phyloP scores from a whole-genome alignment of 2,329 filamentous ascomycete species.

The Cladosporium sp. region DNA sequence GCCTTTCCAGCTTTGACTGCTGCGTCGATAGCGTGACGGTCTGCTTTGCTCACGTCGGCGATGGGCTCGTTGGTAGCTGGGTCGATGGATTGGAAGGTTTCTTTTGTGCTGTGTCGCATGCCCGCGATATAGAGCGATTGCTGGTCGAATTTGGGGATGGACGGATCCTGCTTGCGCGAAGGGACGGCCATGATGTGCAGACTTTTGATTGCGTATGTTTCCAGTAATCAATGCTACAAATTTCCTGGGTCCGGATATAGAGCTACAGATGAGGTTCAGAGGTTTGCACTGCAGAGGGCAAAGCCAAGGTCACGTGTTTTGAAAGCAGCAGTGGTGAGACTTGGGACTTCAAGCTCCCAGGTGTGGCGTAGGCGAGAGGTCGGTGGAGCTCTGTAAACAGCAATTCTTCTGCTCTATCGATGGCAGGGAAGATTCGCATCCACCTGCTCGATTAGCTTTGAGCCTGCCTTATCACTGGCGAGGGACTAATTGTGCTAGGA shows the following conservation, averaged over 20 bases:
- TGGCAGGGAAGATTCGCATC: background rate
- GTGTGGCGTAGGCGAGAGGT: background rate
- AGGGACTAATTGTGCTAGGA: background rate
- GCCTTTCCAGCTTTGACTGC: conserved; percentile 66
- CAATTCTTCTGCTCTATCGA: background rate
- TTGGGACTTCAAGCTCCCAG: background rate
- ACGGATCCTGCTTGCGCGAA: conserved; percentile 16
- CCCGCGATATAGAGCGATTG: conserved; percentile 68
- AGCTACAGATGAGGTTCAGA: background rate
- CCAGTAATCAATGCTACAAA: background rate
- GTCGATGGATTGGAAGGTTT: conserved; percentile 67
- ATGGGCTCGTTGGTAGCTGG: conserved; percentile 67
- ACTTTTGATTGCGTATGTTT: background rate
- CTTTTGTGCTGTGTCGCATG: conserved; percentile 56
- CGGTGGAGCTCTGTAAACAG: background rate
- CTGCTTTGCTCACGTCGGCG: conserved; percentile 55
- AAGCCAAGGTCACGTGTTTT: conserved; percentile 5
- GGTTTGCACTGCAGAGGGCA: background rate
- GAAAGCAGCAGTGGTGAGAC: background rate
- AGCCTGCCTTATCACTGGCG: background rate
- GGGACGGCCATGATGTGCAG: conserved; percentile 13
- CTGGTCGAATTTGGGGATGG: conserved; percentile 21
- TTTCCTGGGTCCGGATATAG: background rate
- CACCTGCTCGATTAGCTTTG: background rate
- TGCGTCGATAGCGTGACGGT: conserved; percentile 65